Evolutionary conservation across 2,329 filamentous ascomycete species (phyloP).

Genomic region (Aspergillus pseudonomiae): DNA sequence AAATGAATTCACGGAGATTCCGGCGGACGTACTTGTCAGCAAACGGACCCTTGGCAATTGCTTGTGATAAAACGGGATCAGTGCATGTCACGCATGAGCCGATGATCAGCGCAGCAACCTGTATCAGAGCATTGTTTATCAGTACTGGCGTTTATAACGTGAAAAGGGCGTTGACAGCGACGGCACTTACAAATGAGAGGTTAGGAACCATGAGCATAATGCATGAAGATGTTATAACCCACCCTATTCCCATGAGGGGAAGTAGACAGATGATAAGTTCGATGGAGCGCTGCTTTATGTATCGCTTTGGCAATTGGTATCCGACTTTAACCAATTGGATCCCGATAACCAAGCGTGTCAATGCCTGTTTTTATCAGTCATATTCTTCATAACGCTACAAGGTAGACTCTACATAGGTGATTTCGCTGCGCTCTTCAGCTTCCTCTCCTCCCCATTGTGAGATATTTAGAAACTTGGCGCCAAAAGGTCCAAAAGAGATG

Average conservation of each 20-base stretch:
- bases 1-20: conserved; percentile 63
- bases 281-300: conserved; percentile 53
- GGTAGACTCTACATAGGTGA: conserved; percentile 43
- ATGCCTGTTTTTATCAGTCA: conserved; percentile 35
- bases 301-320: conserved; percentile 63
- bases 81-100: conserved; percentile 65
- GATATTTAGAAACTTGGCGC: conserved; percentile 56
- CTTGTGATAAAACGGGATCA: conserved; percentile 65
- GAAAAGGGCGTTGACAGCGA: not conserved
- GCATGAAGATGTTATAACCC: conserved; percentile 61
- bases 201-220: conserved; percentile 60
- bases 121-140: not conserved
- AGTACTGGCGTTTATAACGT: not conserved
- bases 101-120: conserved; percentile 59
- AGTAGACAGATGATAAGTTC: conserved; percentile 60
- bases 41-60: conserved; percentile 65
- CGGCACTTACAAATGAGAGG: conserved; percentile 46
- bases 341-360: conserved; percentile 64
- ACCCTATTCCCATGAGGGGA: conserved; percentile 65
- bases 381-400: not conserved
- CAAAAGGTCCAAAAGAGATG: conserved; percentile 57
- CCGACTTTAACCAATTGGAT: conserved; percentile 66
- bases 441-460: conserved; percentile 41
- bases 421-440: conserved; percentile 38
- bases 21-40: conserved; percentile 64